Base-by-base conservation (phyloP, 2,329 filamentous ascomycete species). In the Dactylellina haptotyla region DNA sequence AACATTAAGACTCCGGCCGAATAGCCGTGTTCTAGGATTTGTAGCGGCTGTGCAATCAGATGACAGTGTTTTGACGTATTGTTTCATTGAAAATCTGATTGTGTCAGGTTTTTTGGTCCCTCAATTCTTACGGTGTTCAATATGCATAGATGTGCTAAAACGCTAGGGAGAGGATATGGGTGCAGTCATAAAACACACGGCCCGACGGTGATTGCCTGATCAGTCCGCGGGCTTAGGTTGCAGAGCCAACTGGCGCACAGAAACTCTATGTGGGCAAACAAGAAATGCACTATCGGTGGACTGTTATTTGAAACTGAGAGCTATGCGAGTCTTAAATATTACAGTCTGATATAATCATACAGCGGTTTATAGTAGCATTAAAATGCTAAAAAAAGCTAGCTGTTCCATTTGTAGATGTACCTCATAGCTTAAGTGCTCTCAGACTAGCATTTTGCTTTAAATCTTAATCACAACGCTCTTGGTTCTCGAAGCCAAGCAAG, bases 181-280 rank as follows among this genome's bases (percentile, higher is more conserved):
- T 63, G 56, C 46, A 48, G 16, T 54, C n/a, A 30, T 37, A 70
- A 54, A 26, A 20, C 14, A 48, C 57, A 45, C 65, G 65, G 65
- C 48, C 65, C 65, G 65, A 70, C 65, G 65, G 65, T 48, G 65
- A 30, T 63, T 63, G 57, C 39, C 25, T 37, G 23, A 63, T 57
- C 30, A 57, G 65, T 70, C 65, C 65, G 65, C 26, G 20, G 46
- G 34, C 20, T 12, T 14, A 51, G 32, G 23, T 16, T 46, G 57
- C 37, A 56, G 23, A 28, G n/a, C n/a, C n/a, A n/a, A n/a, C n/a
- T n/a, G n/a, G n/a, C n/a, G n/a, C 39, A 9, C 4, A 10, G n/a
- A 43, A 43, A 43, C 9, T 43, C 39, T 8, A 16, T 50, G 9
- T 50, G 2, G 9, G 20, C 45, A 26, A 20, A 10, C 34, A 3